A percentile compares a stretch with the other conserved stretches of the same genome.
Conservation (phyloP, 768 basidiomycete genomes). For the Mycena capillaripes region DNA sequence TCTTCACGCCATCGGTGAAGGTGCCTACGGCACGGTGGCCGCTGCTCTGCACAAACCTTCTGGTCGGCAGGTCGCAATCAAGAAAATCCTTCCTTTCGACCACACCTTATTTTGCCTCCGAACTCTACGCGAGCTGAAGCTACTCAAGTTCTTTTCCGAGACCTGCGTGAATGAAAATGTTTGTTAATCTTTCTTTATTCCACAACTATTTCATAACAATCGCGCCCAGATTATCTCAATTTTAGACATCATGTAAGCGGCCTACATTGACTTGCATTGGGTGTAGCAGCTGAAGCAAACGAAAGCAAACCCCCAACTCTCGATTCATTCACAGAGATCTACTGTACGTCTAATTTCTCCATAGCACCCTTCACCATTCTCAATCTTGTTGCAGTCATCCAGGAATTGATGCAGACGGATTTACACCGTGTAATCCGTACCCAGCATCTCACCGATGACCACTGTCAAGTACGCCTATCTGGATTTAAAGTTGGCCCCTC, state of each 20-base stretch:
- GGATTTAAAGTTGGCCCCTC: slow-evolving; percentile 46
- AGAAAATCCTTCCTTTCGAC: slow-evolving; percentile 95
- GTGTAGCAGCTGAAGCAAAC: background rate
- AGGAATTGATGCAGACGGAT: slow-evolving; percentile 93
- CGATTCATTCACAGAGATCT: slow-evolving; percentile 89
- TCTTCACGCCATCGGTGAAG: slow-evolving; percentile 83
- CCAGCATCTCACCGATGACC: slow-evolving; percentile 92
- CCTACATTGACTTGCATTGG: background rate
- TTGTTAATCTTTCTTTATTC: slow-evolving; percentile 35
- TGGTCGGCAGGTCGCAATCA: slow-evolving; percentile 91
- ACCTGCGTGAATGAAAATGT: slow-evolving; percentile 88
- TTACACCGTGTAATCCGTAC: slow-evolving; percentile 93
- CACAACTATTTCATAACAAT: slow-evolving; percentile 23
- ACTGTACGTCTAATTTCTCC: slow-evolving; percentile 64
- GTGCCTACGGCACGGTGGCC: slow-evolving; percentile 92
- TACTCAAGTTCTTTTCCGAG: slow-evolving; percentile 88
- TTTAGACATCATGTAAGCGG: slow-evolving; percentile 76
- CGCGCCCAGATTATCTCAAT: slow-evolving; percentile 86
- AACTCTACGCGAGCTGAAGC: slow-evolving; percentile 92
- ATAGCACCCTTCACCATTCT: slow-evolving; percentile 10
- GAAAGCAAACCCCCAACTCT: slow-evolving; percentile 74
- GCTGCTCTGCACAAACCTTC: slow-evolving; percentile 89
- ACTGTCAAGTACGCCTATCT: slow-evolving; percentile 70
- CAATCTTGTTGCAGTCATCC: slow-evolving; percentile 66
- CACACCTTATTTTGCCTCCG: slow-evolving; percentile 92